Evolutionary conservation across 1,139 yeast species (phyloP).

Genomic region (Blastobotrys ciferrii): DNA sequence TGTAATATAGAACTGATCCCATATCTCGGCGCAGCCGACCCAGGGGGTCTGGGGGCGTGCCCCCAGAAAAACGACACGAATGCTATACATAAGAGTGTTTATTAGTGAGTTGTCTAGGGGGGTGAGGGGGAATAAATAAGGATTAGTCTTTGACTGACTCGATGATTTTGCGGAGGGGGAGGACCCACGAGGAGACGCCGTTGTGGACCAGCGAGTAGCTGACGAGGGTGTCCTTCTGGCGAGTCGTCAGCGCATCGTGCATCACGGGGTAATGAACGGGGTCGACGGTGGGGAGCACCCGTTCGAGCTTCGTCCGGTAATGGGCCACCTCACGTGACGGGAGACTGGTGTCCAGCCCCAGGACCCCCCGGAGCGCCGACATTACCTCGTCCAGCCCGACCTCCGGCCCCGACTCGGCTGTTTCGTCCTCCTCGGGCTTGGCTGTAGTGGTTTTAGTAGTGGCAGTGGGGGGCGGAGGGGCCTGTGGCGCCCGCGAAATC

Average conservation of each 20-base stretch:
- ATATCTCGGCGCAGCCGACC: too few species aligned
- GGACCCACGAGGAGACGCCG: conserved; percentile 56
- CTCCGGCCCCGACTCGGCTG: conserved; percentile 10
- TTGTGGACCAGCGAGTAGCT: conserved; percentile 51
- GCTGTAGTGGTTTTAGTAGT: not conserved
- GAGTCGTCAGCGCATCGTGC: conserved; percentile 20
- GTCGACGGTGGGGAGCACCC: conserved; percentile 27
- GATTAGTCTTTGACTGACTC: conserved; percentile 30
- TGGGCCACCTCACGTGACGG: conserved; percentile 42
- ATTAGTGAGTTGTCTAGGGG: too few species aligned
- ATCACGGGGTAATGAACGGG: conserved; percentile 27
- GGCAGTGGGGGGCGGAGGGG: conserved; percentile 1
- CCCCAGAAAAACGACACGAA: too few species aligned
- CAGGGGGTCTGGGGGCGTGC: too few species aligned
- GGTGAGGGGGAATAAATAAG: not conserved
- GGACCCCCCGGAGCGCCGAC: conserved; percentile 21
- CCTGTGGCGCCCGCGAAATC: too few species aligned
- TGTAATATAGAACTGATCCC: too few species aligned
- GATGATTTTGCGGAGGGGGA: conserved; percentile 51
- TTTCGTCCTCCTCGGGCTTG: not conserved
- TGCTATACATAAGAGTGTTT: not conserved
- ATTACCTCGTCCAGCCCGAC: conserved; percentile 26
- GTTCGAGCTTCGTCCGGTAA: conserved; percentile 39
- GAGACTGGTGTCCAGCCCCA: conserved; percentile 27
- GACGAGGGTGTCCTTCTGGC: conserved; percentile 33